Evolutionary conservation across 352 stramenopile species (phyloP).

Genomic region (Phytopythium mirpurense): DNA sequence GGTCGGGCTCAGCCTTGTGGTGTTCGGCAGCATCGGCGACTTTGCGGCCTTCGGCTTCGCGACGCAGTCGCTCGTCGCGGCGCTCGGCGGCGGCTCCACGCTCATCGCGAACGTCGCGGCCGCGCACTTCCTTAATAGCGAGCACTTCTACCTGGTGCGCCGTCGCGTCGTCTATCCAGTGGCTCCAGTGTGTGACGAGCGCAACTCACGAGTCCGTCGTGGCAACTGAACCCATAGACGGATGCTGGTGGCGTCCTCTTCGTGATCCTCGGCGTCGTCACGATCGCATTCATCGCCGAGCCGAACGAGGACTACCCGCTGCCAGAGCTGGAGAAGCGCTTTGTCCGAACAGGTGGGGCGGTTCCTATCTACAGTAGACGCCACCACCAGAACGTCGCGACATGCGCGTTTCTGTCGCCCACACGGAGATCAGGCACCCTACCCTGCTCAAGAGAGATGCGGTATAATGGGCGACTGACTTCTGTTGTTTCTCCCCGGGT

Average conservation of each 20-base stretch:
- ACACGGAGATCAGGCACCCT: too few species aligned
- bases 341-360: constrained; percentile 52
- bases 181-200: too few species aligned
- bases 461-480: neutral
- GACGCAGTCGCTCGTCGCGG: constrained; percentile 85
- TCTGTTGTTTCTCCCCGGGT: neutral
- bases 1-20: constrained; percentile 71
- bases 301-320: constrained; percentile 84
- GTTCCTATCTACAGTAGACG: too few species aligned
- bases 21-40: constrained; percentile 81
- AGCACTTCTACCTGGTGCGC: constrained; percentile 64
- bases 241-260: constrained; percentile 82
- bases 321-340: constrained; percentile 77
- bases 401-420: neutral
- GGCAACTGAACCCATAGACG: too few species aligned
- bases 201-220: too few species aligned
- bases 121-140: constrained; percentile 79
- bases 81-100: constrained; percentile 79
- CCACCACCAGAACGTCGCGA: neutral
- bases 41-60: constrained; percentile 89
- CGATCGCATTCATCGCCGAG: constrained; percentile 84
- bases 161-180: too few species aligned
- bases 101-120: constrained; percentile 87
- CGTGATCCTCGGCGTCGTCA: constrained; percentile 83
- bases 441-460: too few species aligned